Conservation (phyloP, 2,329 filamentous ascomycete genomes). For the Diplodia sapinea region DNA sequence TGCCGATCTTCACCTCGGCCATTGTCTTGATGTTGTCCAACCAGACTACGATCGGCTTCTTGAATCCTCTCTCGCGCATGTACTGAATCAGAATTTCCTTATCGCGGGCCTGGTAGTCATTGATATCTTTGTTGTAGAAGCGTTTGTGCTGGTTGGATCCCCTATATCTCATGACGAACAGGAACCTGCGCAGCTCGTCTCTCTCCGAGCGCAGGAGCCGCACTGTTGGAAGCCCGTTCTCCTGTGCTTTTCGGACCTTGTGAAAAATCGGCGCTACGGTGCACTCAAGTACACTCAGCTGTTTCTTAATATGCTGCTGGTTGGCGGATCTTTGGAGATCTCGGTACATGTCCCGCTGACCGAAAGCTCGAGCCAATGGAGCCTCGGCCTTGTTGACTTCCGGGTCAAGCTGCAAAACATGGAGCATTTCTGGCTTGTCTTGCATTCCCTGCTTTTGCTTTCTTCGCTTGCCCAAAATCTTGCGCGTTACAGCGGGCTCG, state of each 20-base stretch:
- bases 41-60: constrained; percentile 45
- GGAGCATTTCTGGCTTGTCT: constrained; percentile 7
- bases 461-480: neutral
- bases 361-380: constrained; percentile 38
- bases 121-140: constrained; percentile 41
- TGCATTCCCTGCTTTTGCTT: neutral
- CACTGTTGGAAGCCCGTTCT: constrained; percentile 37
- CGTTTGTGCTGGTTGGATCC: constrained; percentile 44
- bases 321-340: constrained; percentile 35
- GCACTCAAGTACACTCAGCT: constrained; percentile 39
- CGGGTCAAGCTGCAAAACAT: neutral
- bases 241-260: constrained; percentile 35
- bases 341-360: constrained; percentile 43
- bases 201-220: constrained; percentile 43
- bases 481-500: constrained; percentile 15
- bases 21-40: constrained; percentile 43
- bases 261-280: constrained; percentile 36
- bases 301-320: constrained; percentile 40
- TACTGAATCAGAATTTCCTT: constrained; percentile 39
- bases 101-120: constrained; percentile 45
- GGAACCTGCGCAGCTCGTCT: constrained; percentile 53
- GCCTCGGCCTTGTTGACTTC: constrained; percentile 32
- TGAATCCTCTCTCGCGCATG: constrained; percentile 41
- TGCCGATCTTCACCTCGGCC: constrained; percentile 42
- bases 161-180: constrained; percentile 56